Evolutionary conservation across 1,139 yeast genomes (phyloP).

Genomic region (Casaregolazyma suthepensis): DNA sequence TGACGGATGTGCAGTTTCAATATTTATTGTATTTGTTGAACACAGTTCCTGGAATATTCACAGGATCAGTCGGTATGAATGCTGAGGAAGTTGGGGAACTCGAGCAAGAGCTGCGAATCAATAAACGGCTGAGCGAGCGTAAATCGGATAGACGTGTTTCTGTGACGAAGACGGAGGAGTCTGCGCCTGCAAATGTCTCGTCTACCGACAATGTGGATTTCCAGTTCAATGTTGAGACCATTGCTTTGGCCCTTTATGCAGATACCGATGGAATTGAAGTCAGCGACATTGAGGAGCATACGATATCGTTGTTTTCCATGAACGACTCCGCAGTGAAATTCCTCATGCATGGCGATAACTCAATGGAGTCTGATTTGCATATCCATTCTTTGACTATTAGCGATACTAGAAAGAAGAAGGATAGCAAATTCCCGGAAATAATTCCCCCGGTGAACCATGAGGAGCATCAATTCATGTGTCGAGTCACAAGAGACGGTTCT

Average conservation of each 20-base stretch:
- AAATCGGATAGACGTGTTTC: conserved; percentile 9
- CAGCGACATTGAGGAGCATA: conserved; percentile 32
- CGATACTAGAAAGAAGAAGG: conserved; percentile 59
- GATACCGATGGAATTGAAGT: conserved; percentile 42
- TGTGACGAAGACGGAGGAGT: neutral
- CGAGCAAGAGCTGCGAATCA: conserved; percentile 27
- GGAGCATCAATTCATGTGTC: conserved; percentile 66
- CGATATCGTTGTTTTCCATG: conserved; percentile 59
- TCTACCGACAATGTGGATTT: conserved; percentile 21
- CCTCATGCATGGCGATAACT: conserved; percentile 48
- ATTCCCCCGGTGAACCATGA: conserved; percentile 64
- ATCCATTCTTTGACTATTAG: conserved; percentile 70
- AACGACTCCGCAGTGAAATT: conserved; percentile 51
- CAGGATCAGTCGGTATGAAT: conserved; percentile 39
- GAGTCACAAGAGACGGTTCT: conserved; percentile 37
- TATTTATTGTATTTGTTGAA: conserved; percentile 53
- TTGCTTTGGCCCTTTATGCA: conserved; percentile 61
- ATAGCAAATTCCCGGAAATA: conserved; percentile 69
- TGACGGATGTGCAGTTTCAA: conserved; percentile 73
- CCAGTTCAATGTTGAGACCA: conserved; percentile 51
- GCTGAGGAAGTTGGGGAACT: conserved; percentile 58
- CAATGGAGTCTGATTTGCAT: conserved; percentile 54
- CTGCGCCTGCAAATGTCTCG: neutral
- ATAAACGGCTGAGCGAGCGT: conserved; percentile 16
- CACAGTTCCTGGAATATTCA: conserved; percentile 54